Percentiles rank a stretch among this genome's conserved stretches.
These are phyloP conservation scores for Alternaria arborescens DNA, from an alignment of 2,329 filamentous ascomycete species.

Conservation along the genomic window DNA sequence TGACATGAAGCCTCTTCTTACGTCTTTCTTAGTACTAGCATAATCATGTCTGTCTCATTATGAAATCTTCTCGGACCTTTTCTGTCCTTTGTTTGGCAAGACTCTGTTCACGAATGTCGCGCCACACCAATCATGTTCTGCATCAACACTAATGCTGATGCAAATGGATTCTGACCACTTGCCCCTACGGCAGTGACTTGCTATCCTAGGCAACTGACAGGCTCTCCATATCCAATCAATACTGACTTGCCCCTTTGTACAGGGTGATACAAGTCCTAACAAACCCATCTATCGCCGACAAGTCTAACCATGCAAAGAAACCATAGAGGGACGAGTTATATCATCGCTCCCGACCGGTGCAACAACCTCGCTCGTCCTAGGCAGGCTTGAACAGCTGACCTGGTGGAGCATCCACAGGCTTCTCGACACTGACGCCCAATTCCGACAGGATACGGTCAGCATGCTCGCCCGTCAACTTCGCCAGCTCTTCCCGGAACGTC, in stretches of 20 bases:
- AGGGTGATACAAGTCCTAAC: not conserved
- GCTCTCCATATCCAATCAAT: not conserved
- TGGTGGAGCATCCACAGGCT: not conserved
- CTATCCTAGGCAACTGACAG: slow-evolving; percentile 2
- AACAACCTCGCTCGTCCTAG: not conserved
- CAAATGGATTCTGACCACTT: not conserved
- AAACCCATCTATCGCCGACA: not conserved
- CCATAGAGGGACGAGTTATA: accelerated
- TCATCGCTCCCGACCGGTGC: not conserved
- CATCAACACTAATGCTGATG: not conserved
- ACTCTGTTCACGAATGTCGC: not conserved
- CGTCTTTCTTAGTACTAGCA: slow-evolving; percentile 5
- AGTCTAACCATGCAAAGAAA: not conserved
- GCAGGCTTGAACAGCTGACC: not conserved
- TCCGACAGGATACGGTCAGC: slow-evolving; percentile 1
- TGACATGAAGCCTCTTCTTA: not conserved
- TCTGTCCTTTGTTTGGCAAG: not conserved
- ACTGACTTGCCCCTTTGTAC: not conserved
- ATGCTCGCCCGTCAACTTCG: slow-evolving; percentile 7
- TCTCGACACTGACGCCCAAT: not conserved
- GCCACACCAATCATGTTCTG: not conserved
- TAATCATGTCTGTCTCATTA: not conserved
- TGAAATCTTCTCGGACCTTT: not conserved
- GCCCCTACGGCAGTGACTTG: not conserved
- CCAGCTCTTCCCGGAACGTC: slow-evolving; percentile 15